Conservation (phyloP, 192 early-diverging fungal genomes). For the Pilaira anomala region DNA sequence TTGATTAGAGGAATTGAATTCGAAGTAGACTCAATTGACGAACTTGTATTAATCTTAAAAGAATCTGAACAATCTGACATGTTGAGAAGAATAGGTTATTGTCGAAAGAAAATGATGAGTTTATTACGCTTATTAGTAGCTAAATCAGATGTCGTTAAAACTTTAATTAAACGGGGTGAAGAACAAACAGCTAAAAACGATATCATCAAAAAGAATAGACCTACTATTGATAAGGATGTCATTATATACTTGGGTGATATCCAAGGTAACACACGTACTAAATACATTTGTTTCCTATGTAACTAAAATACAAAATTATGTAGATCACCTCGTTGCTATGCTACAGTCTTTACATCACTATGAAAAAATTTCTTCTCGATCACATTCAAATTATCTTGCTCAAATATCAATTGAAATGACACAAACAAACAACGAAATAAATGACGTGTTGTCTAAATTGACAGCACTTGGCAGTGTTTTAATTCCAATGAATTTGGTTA, state of each 20-base stretch:
- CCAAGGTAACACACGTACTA: constrained; percentile 35
- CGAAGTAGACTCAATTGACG: constrained; percentile 95
- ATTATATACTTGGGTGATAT: constrained; percentile 77
- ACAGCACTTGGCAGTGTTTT: constrained; percentile 52
- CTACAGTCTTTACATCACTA: constrained; percentile 74
- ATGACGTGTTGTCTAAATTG: constrained; percentile 47
- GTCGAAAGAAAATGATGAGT: constrained; percentile 68
- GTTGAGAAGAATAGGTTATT: constrained; percentile 72
- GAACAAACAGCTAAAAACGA: neutral
- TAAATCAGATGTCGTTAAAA: constrained; percentile 75
- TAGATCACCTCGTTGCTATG: constrained; percentile 78
- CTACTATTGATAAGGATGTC: constrained; percentile 51
- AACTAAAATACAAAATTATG: neutral
- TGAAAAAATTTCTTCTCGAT: constrained; percentile 64
- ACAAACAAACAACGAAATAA: constrained; percentile 52
- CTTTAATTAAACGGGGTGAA: constrained; percentile 65
- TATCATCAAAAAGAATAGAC: constrained; percentile 3
- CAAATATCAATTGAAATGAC: constrained; percentile 76
- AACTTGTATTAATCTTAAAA: constrained; percentile 88
- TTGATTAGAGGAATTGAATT: constrained; percentile 83
- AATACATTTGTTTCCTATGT: neutral
- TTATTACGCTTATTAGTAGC: constrained; percentile 63
- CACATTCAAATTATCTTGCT: constrained; percentile 74
- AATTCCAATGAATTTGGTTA: constrained; percentile 59
- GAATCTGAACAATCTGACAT: constrained; percentile 85